These are phyloP conservation scores for Persicaria tinctoria DNA, from an alignment of 148 eudicot species.

Conservation along the genomic window DNA sequence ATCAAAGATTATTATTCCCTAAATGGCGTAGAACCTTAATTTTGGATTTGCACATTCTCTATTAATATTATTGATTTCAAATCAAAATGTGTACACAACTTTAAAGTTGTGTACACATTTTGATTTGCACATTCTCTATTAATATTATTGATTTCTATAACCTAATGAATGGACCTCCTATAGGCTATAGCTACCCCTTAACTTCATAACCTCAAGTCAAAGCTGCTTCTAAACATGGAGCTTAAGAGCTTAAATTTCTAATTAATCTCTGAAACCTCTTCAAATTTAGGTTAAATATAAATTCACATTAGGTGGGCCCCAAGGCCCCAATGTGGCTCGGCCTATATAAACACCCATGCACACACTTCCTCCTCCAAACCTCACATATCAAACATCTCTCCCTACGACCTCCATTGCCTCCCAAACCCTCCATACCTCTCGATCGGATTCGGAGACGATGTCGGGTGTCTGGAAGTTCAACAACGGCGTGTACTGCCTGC, in stretches of 20 bases:
- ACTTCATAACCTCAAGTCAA: too few species aligned
- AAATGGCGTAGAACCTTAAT: neutral
- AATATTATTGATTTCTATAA: neutral
- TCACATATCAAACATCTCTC: neutral
- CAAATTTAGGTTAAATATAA: too few species aligned
- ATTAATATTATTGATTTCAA: neutral
- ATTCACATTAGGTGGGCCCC: neutral
- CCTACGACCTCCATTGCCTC: neutral
- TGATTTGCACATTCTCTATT: neutral
- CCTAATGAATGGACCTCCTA: too few species aligned
- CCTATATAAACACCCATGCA: neutral
- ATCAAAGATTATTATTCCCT: conserved; percentile 3
- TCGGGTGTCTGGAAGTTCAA: conserved; percentile 93
- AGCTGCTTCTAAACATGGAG: too few species aligned
- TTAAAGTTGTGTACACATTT: neutral
- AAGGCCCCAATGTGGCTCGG: neutral
- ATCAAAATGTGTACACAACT: neutral
- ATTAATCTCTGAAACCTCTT: too few species aligned
- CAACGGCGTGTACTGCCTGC: conserved; percentile 59
- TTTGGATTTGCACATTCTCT: neutral
- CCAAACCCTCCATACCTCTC: neutral
- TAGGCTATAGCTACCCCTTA: too few species aligned
- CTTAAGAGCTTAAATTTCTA: too few species aligned
- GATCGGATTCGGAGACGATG: conserved; percentile 19
- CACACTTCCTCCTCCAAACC: neutral